A percentile compares a stretch with the other conserved stretches of the same genome.
Evolutionary conservation across 1,284 basidiomycete genomes (phyloP).

Genomic region (Cutaneotrichosporon cavernicola): DNA sequence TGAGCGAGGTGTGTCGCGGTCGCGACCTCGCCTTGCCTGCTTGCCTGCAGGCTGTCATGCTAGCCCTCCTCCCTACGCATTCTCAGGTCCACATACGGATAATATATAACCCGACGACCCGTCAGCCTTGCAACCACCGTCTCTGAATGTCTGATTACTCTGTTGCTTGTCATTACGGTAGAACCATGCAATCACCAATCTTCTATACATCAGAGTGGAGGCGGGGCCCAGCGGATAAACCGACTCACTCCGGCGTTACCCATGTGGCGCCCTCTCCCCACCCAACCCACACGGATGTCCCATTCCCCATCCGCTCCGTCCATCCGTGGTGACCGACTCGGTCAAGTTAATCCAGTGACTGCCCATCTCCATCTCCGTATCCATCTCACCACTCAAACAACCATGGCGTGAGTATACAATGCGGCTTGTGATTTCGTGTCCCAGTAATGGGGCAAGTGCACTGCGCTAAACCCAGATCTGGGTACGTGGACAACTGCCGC

Average conservation of each 20-base stretch:
- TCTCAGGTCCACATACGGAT: too few relatives aligned
- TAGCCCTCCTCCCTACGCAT: too few relatives aligned
- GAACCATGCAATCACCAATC: slow-evolving; percentile 3
- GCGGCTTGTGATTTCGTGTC: not conserved
- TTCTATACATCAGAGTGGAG: not conserved
- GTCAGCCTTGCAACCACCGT: too few relatives aligned
- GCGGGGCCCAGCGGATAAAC: slow-evolving; percentile 9
- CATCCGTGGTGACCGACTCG: not conserved
- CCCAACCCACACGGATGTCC: not conserved
- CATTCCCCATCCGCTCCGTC: slow-evolving; percentile 2
- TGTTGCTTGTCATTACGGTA: not conserved
- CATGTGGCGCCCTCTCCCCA: not conserved
- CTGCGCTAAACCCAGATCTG: slow-evolving; percentile 1
- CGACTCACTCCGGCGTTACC: not conserved
- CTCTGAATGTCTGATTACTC: too few relatives aligned
- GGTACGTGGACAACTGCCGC: slow-evolving; percentile 7
- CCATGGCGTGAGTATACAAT: slow-evolving; percentile 3
- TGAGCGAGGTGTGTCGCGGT: too few relatives aligned
- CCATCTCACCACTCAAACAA: not conserved
- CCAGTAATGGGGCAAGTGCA: not conserved
- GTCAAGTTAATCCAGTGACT: not conserved
- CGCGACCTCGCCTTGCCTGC: too few relatives aligned
- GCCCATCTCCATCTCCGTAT: not conserved
- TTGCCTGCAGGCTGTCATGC: too few relatives aligned
- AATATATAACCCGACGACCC: too few relatives aligned